Conservation (phyloP, 176 grass and related monocot species). For the Hordeum vulgare region MorexV3_pseudomolecules_assembly NC_058520.1:431058874-431059373, state of each 20-base stretch:
- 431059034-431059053: neutral
- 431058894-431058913: neutral
- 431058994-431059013: neutral
- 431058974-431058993: neutral
- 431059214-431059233: neutral
- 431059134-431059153: neutral
- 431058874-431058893: neutral
- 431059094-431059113: neutral
- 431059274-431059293: neutral
- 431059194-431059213: neutral
- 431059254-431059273: neutral
- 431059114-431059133: neutral
- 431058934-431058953: neutral
- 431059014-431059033: neutral
- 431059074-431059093: neutral
- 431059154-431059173: neutral
- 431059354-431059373: neutral
- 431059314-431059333: neutral
- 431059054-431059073: neutral
- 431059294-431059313: neutral
- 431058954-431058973: neutral
- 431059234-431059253: neutral
- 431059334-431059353: neutral
- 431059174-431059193: neutral
- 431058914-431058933: neutral